phyloP scores from a whole-genome alignment of 108 stramenopile species.

The Schizochytrium sp. region DNA sequence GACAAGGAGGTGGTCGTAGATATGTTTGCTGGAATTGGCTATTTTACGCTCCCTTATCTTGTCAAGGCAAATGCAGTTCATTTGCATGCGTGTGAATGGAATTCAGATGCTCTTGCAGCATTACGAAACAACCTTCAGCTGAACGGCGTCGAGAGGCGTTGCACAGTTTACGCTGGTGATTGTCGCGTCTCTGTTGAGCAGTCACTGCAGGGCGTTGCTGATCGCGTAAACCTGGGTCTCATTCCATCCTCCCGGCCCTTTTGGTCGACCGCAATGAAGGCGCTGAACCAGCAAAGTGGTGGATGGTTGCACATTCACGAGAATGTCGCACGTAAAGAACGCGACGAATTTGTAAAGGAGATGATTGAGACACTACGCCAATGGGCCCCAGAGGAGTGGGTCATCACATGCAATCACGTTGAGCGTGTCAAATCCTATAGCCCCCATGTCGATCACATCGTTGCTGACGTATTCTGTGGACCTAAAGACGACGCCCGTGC shows the following conservation, averaged over 20 bases:
- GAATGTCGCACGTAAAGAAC: conserved; percentile 81
- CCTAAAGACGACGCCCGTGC: neutral
- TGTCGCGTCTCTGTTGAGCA: conserved; percentile 72
- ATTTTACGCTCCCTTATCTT: conserved; percentile 90
- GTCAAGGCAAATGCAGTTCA: conserved; percentile 80
- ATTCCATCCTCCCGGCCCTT: conserved; percentile 90
- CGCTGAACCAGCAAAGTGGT: conserved; percentile 74
- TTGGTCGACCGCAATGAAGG: conserved; percentile 85
- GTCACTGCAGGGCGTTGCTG: conserved; percentile 68
- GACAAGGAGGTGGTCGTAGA: conserved; percentile 85
- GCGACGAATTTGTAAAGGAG: conserved; percentile 73
- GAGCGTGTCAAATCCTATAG: conserved; percentile 90
- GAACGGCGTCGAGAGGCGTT: conserved; percentile 81
- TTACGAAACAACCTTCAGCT: conserved; percentile 82
- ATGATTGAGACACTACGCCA: conserved; percentile 59
- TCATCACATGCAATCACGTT: conserved; percentile 79
- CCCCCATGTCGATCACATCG: conserved; percentile 69
- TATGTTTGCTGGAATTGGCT: conserved; percentile 96
- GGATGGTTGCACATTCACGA: conserved; percentile 94
- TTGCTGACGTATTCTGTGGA: conserved; percentile 66
- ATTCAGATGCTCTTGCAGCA: conserved; percentile 82
- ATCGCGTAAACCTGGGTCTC: conserved; percentile 91
- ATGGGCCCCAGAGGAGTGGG: conserved; percentile 71
- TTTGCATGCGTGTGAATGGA: conserved; percentile 92
- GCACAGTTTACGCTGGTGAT: conserved; percentile 84